Evolutionary conservation across 768 basidiomycete genomes (phyloP).

Genomic region (Tylopilus subfusipes): DNA sequence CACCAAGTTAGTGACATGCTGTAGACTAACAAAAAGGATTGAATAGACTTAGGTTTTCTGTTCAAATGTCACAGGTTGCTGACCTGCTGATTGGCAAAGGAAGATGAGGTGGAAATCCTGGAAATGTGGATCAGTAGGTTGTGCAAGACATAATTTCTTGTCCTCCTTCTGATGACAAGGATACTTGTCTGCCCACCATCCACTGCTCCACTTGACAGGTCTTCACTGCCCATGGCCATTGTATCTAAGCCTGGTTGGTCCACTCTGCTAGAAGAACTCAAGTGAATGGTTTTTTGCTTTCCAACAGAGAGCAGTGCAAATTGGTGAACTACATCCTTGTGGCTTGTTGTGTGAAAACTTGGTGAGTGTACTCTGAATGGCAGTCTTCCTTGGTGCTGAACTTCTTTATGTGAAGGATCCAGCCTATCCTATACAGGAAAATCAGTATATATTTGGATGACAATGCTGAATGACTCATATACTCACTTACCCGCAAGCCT

Average conservation of each 20-base stretch:
- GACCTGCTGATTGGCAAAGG: neutral
- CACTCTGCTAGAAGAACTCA: neutral
- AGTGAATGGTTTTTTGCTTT: neutral
- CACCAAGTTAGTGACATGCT: too few relatives aligned
- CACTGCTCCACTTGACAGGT: neutral
- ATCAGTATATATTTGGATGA: neutral
- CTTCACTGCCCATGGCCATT: neutral
- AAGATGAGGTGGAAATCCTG: neutral
- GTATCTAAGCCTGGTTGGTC: neutral
- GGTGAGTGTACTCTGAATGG: neutral
- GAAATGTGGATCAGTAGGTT: neutral
- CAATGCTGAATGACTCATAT: neutral
- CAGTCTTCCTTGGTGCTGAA: neutral
- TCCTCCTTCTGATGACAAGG: neutral
- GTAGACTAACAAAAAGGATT: too few relatives aligned
- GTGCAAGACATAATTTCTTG: neutral
- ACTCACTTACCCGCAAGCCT: neutral
- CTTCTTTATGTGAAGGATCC: too few relatives aligned
- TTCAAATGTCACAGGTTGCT: too few relatives aligned
- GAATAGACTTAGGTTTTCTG: too few relatives aligned
- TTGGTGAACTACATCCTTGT: neutral
- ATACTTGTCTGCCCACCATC: neutral
- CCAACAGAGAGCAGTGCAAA: neutral
- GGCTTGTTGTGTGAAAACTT: neutral
- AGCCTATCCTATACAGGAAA: neutral